These are phyloP conservation scores for Fennellomyces sp. DNA, from an alignment of 371 early-diverging fungal genomes.

Conservation along the genomic window DNA sequence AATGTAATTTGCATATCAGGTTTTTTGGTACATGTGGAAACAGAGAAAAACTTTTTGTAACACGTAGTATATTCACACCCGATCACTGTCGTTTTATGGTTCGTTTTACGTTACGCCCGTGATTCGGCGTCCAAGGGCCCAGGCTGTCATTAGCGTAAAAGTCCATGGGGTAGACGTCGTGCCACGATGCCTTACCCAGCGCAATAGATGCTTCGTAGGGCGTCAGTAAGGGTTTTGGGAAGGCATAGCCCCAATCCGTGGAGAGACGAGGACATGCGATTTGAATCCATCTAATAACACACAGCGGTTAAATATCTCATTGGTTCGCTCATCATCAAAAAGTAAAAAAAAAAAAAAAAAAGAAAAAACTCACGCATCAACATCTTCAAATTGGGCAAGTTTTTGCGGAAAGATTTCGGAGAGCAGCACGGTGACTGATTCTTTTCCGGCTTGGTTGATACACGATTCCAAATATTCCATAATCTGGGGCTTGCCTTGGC, in stretches of 20 bases:
- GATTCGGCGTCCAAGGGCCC: conserved; percentile 96
- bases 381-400: conserved; percentile 84
- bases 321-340: background rate
- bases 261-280: conserved; percentile 98
- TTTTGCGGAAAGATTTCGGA: conserved; percentile 95
- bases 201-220: conserved; percentile 97
- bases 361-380: conserved; percentile 72
- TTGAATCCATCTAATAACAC: conserved; percentile 85
- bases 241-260: conserved; percentile 99
- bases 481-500: conserved; percentile 96
- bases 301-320: background rate
- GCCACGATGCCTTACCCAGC: conserved; percentile 76
- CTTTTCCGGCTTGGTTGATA: conserved; percentile 66
- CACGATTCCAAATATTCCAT: conserved; percentile 78
- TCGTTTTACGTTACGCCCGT: conserved; percentile 55
- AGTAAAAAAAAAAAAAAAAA: background rate
- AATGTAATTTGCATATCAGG: too few species aligned
- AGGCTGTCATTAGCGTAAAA: conserved; percentile 92
- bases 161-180: conserved; percentile 95
- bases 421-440: conserved; percentile 79
- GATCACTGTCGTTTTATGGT: background rate
- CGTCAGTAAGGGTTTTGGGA: conserved; percentile 91
- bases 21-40: too few species aligned
- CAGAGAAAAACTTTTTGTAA: too few species aligned
- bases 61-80: too few species aligned